Base-by-base conservation (phyloP, 306 rosid species). In the Dalbergia oliveri region DNA sequence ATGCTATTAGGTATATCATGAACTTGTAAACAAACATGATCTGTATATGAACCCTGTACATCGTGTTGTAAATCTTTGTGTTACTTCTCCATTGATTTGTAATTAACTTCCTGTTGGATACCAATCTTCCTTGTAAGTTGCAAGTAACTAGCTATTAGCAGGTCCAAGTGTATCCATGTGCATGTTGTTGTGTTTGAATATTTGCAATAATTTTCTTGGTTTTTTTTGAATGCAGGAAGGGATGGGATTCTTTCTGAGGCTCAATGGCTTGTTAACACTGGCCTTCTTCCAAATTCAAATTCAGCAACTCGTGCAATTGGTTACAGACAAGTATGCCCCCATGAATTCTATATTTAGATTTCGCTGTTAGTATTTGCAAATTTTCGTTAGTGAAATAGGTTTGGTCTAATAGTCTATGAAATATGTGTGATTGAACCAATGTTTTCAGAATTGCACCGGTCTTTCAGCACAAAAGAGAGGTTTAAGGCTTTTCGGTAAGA, bases 241-340 rank as follows among this genome's bases (percentile, higher is more conserved):
- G 92, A 90, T 58, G 92, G 94, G 66, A 80, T 95, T 83, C 88
- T 95, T 84, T 88, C 92, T 0, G 97, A 93, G 90, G 94, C 99
- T 57, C 89, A 66, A 19, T 90, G 91, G 94, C 98, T 95, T 87
- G 94, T 95, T 88, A 92, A 93, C 86, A 26, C 15, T 4, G 99
- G 98, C 79, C 96, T 95, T 86, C 90, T 78, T 85, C 98, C 99
- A 79, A 90, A 90, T 80, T 86, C 94, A 73, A 91, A 89, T 88
- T 91, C 98, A 60, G 97, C 97, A 67, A 93, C 97, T 37, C 84
- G 85, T 74, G 98, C 96, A 59, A 95, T 93, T 57, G 97, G 99
- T 59, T 95, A 95, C 85, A 90, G 97, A 90, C 98, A 95, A 58
- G 99, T 95, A 93, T 72, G 26, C 31, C 39, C 44, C 73, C 71